Conservation (phyloP, 2,329 filamentous ascomycete species). For the Thelonectria olida region DNA sequence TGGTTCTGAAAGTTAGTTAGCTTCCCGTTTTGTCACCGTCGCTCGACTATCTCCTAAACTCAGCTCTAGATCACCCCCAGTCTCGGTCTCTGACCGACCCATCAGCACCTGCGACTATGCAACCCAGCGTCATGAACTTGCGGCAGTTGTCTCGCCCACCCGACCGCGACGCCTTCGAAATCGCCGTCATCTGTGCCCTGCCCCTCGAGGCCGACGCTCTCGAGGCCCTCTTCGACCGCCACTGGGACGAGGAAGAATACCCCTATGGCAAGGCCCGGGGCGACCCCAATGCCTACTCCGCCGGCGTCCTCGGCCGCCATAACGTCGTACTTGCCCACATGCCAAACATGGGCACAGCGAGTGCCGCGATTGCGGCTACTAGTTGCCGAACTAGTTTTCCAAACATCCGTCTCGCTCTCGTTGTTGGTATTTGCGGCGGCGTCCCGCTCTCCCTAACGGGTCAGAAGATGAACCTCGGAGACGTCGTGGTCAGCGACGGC, state of each 20-base stretch:
- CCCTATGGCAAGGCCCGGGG: conserved; percentile 35
- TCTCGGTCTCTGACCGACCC: no score
- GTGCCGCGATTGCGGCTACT: neutral
- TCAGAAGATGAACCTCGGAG: neutral
- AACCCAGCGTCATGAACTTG: no score
- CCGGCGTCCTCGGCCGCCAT: neutral
- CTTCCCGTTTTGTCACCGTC: no score
- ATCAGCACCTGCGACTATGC: no score
- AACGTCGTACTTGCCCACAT: conserved; percentile 6
- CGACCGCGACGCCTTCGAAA: conserved; percentile 7
- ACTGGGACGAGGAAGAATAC: conserved; percentile 22
- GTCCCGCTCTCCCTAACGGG: neutral
- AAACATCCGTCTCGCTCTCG: neutral
- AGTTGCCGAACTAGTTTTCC: conserved; percentile 24
- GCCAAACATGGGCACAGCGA: neutral
- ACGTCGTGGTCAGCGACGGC: neutral
- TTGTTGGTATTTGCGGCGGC: neutral
- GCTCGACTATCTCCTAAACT: no score
- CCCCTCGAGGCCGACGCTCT: conserved; percentile 31
- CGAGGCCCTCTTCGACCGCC: conserved; percentile 27
- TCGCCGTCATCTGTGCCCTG: conserved; percentile 33
- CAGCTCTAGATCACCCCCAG: no score
- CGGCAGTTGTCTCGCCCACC: no score
- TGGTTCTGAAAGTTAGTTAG: no score
- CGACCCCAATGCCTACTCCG: conserved; percentile 28